Base-by-base conservation (phyloP, 257 asterid genomes). In the Catharanthus roseus region DNA sequence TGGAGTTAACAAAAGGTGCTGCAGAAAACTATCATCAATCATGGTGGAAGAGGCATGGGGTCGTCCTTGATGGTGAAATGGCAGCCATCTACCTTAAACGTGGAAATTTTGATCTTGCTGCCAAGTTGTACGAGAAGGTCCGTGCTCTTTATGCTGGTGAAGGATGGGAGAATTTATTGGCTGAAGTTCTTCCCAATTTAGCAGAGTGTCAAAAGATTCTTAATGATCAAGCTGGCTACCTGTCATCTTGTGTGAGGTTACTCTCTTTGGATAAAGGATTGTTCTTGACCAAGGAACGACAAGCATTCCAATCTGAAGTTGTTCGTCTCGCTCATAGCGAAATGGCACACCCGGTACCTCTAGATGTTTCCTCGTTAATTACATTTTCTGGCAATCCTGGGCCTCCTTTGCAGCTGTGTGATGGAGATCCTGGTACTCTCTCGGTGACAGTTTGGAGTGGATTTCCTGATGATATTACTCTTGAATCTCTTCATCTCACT, bases 21-120 rank as follows among this genome's bases (percentile, higher is more conserved):
- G 99, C 99, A 77, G 83, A 91, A 75, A 89, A 88, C 77, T 95
- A 95, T 80, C 99, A 95, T 73, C 87, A 76, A 39, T 95, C 99
- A 13, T 95, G 97, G 99, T 95, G 99, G 99, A 95, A 95, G 91
- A 91, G 97, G 76, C 99, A 95, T 75, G 99, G 99, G 67, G 99
- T 95, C 73, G 93, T 95, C 77, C 97, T 95, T 78, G 99, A 95
- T 75, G 99, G 99, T 61, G 99, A 95, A 86, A 89, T 95, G 77
- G 99, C 99, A 71, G 92, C 96, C 53, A 85, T 89, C 73, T 89
- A 87, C 80, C 96, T 82, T 78, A 95, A 95, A 84, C 92, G 83
- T 26, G 86, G 82, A 77, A 91, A 87, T 81, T 95, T 82, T 65
- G 96, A 91, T 77, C 75, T 85, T 71, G 97, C 99, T 54, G 97